phyloP scores from a whole-genome alignment of 441 rosid species.

The Bruguiera hainesii region DNA sequence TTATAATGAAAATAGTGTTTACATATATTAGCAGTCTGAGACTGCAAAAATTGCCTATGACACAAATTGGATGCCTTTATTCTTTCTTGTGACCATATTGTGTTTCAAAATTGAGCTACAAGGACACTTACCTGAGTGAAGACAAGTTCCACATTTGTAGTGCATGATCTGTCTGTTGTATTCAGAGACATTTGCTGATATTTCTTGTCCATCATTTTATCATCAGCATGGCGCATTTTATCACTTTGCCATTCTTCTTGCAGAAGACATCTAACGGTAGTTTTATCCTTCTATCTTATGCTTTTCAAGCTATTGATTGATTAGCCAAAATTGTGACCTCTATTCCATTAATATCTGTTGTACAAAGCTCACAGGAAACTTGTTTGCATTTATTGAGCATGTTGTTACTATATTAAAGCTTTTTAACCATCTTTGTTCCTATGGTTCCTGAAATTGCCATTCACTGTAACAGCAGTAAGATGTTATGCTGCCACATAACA shows the following conservation, averaged over 20 bases:
- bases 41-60: too few species aligned
- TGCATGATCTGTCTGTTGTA: constrained; percentile 95
- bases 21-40: too few species aligned
- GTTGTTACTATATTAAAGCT: too few species aligned
- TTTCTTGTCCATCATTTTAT: constrained; percentile 87
- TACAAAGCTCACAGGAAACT: neutral
- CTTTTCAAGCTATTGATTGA: neutral
- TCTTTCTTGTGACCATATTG: too few species aligned
- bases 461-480: too few species aligned
- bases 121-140: constrained; percentile 31
- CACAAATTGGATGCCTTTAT: too few species aligned
- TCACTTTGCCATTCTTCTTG: neutral
- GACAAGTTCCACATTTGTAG: constrained; percentile 75
- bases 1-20: too few species aligned
- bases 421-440: too few species aligned
- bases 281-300: constrained; percentile 11
- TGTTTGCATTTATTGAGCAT: too few species aligned
- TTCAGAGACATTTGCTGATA: constrained; percentile 54
- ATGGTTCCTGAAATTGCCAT: too few species aligned
- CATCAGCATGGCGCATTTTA: constrained; percentile 44
- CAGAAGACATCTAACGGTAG: neutral
- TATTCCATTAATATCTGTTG: neutral
- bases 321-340: neutral
- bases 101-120: neutral
- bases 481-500: too few species aligned